These are phyloP conservation scores for Lactarius indigo DNA, from an alignment of 768 basidiomycete genomes.

Conservation along the genomic window DNA sequence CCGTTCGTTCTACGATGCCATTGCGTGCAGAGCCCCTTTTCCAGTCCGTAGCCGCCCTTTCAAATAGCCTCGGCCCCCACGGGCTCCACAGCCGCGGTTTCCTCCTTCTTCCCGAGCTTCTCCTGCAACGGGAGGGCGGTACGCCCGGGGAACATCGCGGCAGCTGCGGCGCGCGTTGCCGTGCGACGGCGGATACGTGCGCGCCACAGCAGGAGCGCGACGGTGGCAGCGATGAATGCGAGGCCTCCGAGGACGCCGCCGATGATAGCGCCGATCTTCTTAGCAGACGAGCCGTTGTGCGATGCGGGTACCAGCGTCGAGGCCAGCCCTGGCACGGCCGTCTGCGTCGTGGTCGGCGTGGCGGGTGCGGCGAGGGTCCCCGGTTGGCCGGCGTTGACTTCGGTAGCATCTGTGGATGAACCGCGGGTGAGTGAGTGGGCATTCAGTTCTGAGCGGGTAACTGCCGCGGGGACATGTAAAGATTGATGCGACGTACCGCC, in stretches of 20 bases:
- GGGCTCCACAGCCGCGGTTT: background rate
- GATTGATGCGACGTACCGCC: slow-evolving; percentile 9
- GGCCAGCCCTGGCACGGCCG: slow-evolving; percentile 5
- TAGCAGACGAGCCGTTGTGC: background rate
- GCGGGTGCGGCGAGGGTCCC: background rate
- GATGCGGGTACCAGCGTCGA: background rate
- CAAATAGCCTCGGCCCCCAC: background rate
- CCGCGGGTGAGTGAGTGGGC: background rate
- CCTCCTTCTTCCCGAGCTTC: background rate
- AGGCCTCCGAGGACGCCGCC: slow-evolving; percentile 6
- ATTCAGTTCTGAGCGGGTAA: background rate
- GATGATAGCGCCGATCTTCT: background rate
- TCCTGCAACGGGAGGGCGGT: slow-evolving; percentile 1
- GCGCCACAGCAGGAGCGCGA: slow-evolving; percentile 1
- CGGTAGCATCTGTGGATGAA: background rate
- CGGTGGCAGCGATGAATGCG: background rate
- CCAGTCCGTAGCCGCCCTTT: background rate
- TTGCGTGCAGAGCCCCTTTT: background rate
- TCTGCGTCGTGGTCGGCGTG: slow-evolving; percentile 5
- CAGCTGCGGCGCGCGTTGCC: slow-evolving; percentile 2
- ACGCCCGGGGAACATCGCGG: slow-evolving; percentile 1
- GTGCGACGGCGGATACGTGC: slow-evolving; percentile 14
- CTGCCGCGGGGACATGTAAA: background rate
- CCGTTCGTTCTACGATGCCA: background rate
- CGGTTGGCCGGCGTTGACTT: background rate